Evolutionary conservation across 2,329 filamentous ascomycete genomes (phyloP), one percentile per base, ranked within the genome.

Genomic region (Aureobasidium zeae): DNA sequence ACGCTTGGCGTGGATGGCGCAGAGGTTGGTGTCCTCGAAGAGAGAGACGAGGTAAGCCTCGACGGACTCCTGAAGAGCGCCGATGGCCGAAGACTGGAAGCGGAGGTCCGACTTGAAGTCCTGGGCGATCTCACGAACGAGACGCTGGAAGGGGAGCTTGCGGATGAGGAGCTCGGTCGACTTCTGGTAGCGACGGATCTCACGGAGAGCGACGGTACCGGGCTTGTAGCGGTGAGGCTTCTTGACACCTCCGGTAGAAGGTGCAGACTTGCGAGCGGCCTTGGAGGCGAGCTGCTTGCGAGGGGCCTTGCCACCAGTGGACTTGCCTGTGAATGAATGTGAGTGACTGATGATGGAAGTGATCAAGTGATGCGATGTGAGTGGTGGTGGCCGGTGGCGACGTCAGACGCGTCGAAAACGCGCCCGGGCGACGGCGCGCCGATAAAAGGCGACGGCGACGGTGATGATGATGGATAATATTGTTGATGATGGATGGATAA

Each of bases 271-370:
- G 75, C 91, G 88, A 63, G 91, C 89, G 57, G 89, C 91, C 85
- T 95, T 95, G 77, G 88, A 94, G 60, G 89, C 89, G 64, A 96
- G 87, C 80, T 95, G 88, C 86, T 98, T 98, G 71, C 77, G 75
- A 57, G 77, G 77, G 62, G 77, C 77, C 70, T 81, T 81, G 73
- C 77, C 77, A 79, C 77, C 77, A 66, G 76, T 79, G 64, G 75
- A 79, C 72, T 94, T 83, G 68, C 78, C 77, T 78, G 61, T 66
- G 48, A 47, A 48, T 48, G 47, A 49, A 61, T 67, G 38, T 43
- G 26, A 43, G 38, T 30, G 30, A 25, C 25, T 43, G 38, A 7
- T 43, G 30, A 58, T 46, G 19, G 25, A 28, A 30, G 30, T 49
- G 17, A 42, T 43, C 35, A 46, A 46, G 43, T 41, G 37, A 9